Evolutionary conservation across 2,329 filamentous ascomycete genomes (phyloP).

Genomic region (Gnomoniopsis sp.): DNA sequence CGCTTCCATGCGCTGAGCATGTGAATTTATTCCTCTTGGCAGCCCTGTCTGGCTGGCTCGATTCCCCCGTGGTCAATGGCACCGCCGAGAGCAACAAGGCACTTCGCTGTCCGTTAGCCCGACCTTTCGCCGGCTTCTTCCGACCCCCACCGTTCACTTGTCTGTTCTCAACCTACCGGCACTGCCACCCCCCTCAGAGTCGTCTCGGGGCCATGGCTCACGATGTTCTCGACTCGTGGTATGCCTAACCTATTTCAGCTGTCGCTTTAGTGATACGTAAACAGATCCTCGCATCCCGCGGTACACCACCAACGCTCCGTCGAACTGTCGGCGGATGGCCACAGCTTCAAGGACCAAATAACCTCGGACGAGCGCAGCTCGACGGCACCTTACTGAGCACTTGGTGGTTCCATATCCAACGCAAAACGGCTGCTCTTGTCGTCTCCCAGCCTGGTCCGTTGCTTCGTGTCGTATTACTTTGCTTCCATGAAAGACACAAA

Average conservation of each 20-base stretch:
- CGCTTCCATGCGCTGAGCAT: conserved; percentile 4
- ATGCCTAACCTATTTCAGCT: neutral
- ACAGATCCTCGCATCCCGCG: too few species aligned
- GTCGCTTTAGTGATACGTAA: neutral
- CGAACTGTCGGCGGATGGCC: neutral
- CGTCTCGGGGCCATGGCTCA: neutral
- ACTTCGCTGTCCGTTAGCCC: neutral
- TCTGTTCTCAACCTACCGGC: neutral
- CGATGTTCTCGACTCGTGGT: neutral
- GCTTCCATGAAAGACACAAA: too few species aligned
- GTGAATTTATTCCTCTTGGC: neutral
- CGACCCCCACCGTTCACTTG: conserved; percentile 6
- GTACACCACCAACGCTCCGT: neutral
- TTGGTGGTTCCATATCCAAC: too few species aligned
- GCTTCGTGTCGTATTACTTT: too few species aligned
- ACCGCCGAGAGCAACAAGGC: neutral
- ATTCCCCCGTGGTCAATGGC: neutral
- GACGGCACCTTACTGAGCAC: too few species aligned
- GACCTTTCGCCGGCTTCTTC: conserved; percentile 12
- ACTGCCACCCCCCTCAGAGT: conserved; percentile 3
- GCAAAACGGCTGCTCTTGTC: too few species aligned
- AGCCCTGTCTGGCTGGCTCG: conserved; percentile 3
- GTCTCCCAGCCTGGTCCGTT: too few species aligned
- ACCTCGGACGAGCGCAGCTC: neutral
- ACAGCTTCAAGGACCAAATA: neutral